A percentile compares a stretch with the other conserved stretches of the same genome.
Evolutionary conservation across 1,284 basidiomycete genomes (phyloP).

Genomic region (Trichosporon ovoides): DNA sequence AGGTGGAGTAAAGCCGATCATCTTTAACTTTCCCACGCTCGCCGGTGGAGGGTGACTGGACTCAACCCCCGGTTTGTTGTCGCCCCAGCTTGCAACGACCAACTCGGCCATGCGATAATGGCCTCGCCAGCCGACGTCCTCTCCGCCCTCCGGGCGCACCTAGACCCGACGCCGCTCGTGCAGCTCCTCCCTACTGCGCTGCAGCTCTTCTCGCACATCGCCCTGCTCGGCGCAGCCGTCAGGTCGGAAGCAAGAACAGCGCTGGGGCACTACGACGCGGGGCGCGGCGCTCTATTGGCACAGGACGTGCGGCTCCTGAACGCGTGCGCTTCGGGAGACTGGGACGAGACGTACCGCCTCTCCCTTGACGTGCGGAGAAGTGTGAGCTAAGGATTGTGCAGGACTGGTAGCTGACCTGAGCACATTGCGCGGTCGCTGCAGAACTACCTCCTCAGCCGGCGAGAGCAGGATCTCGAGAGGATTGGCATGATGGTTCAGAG

Average conservation of each 20-base stretch:
- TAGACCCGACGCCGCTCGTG: constrained; percentile 22
- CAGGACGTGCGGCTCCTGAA: constrained; percentile 14
- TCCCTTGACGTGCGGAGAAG: constrained; percentile 21
- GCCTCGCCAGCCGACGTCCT: constrained; percentile 12
- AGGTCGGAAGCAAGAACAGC: constrained; percentile 20
- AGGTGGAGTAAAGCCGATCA: no score
- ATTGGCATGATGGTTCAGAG: constrained; percentile 18
- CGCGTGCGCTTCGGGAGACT: constrained; percentile 2
- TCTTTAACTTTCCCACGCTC: no score
- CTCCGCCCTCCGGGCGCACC: constrained; percentile 16
- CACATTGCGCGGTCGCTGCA: constrained; percentile 18
- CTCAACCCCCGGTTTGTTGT: no score
- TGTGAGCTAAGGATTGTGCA: constrained; percentile 1
- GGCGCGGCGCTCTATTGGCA: constrained; percentile 14
- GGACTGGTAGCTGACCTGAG: constrained; percentile 13
- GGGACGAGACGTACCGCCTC: constrained; percentile 22
- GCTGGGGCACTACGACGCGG: constrained; percentile 13
- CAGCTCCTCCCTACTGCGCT: constrained; percentile 24
- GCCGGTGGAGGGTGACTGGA: no score
- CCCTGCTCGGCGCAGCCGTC: constrained; percentile 27
- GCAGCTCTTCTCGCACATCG: constrained; percentile 32
- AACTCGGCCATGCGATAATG: not conserved
- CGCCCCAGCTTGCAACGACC: no score
- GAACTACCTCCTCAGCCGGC: constrained; percentile 2
- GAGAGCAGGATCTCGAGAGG: not conserved